Evolutionary conservation across 2,329 filamentous ascomycete genomes (phyloP), one percentile per base, ranked within the genome.

Genomic region (Emmonsiellopsis sp.): DNA sequence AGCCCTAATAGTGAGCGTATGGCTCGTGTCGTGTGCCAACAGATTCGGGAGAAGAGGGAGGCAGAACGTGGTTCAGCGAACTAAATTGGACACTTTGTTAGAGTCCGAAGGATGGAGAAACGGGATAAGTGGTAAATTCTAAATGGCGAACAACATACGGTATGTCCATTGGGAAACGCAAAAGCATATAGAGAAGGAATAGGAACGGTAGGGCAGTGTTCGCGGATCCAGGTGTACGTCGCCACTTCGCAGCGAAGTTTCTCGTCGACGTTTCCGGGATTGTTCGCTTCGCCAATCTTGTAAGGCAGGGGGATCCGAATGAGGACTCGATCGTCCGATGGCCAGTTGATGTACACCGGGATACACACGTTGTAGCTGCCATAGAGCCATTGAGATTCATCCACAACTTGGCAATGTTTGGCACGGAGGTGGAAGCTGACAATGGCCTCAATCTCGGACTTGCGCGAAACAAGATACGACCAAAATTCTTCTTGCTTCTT

Each of bases 241-340:
- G 65, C 71, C 10, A 65, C 70, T 60, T 75, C 71, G 54, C 61
- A 76, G 15, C 62, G 62, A 34, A 66, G 50, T 48, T 76, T 76
- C 61, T 76, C 73, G 35, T 76, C 68, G 11, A 67, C 64, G 42
- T 67, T 74, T 10, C 72, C 73, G 10, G 71, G 70, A 52, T 63
- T 55, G 20, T 46, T 54, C 11, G 51, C 53, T 52, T 75, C 73
- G 8, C 71, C 73, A 5, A 72, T 58, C 50, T 68, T 55, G 43
- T 63, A 65, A 11, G 63, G 61, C 15, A 66, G 51, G 2, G 59
- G 63, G 31, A 65, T 61, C 45, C 62, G 43, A 32, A 66, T 51
- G 6, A 65, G 43, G 4, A 59, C 54, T 11, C 53, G 54, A 5
- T 58, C 68, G 56, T 66, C 44, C 10, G 44, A 26, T 35, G 15